A percentile compares a stretch with the other conserved stretches of the same genome.
Evolutionary conservation across 306 rosid genomes (phyloP).

Genomic region (Parietaria judaica): DNA sequence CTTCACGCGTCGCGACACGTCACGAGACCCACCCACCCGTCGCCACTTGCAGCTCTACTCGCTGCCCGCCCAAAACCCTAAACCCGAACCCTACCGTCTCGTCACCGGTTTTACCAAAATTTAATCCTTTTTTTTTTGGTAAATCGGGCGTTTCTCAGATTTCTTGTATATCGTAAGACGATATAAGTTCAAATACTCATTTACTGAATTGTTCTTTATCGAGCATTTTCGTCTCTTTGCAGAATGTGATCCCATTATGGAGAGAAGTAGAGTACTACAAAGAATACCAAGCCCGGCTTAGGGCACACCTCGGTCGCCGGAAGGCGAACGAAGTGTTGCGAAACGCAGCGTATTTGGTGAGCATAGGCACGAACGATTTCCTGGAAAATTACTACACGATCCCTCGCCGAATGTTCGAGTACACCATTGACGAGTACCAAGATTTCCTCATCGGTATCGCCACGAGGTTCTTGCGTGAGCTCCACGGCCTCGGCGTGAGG

Average conservation of each 20-base stretch:
- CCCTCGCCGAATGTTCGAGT: conserved; percentile 34
- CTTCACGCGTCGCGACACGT: too few relatives aligned
- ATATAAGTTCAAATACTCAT: too few relatives aligned
- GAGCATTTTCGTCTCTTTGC: not conserved
- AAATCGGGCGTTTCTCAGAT: too few relatives aligned
- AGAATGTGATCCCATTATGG: conserved; percentile 82
- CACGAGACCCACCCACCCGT: too few relatives aligned
- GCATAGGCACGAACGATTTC: conserved; percentile 72
- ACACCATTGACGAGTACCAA: conserved; percentile 34
- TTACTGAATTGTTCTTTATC: too few relatives aligned
- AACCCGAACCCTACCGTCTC: too few relatives aligned
- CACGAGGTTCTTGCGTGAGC: conserved; percentile 35
- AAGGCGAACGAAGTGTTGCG: conserved; percentile 32
- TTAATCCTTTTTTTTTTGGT: too few relatives aligned
- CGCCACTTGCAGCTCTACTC: too few relatives aligned
- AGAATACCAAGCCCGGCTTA: conserved; percentile 47
- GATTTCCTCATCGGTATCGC: conserved; percentile 40
- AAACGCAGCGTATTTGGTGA: conserved; percentile 45
- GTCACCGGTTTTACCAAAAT: too few relatives aligned
- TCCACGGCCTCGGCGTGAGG: conserved; percentile 50
- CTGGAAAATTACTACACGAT: conserved; percentile 54
- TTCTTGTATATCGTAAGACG: too few relatives aligned
- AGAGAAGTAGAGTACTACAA: conserved; percentile 59
- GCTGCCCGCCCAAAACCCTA: too few relatives aligned
- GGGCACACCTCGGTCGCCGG: conserved; percentile 36